A percentile compares a stretch with the other conserved stretches of the same genome.
phyloP scores from a whole-genome alignment of 257 asterid genomes.

The Scutellaria barbata region DNA sequence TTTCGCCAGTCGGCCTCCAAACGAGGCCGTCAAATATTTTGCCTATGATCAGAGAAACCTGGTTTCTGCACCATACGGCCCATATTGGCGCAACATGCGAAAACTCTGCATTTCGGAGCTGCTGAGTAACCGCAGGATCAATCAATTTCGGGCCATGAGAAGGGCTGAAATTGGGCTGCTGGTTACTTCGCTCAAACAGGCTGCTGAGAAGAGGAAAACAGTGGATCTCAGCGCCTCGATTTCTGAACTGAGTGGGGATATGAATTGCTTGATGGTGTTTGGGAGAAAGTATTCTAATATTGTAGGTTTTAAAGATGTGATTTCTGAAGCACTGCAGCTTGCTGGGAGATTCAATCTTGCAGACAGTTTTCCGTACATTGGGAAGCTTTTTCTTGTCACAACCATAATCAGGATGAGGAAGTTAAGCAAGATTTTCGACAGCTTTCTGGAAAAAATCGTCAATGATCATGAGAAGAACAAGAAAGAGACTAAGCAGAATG shows the following conservation, averaged over 20 bases:
- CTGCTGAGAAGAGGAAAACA: constrained; percentile 5
- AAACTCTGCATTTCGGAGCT: constrained; percentile 45
- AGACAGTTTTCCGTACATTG: constrained; percentile 46
- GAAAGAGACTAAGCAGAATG: background rate
- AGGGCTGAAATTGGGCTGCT: constrained; percentile 28
- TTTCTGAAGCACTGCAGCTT: constrained; percentile 22
- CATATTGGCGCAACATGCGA: constrained; percentile 49
- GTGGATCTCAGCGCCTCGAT: constrained; percentile 39
- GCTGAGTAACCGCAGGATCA: constrained; percentile 35
- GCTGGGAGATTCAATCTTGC: constrained; percentile 40
- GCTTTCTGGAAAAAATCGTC: constrained; percentile 47
- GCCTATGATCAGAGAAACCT: constrained; percentile 33
- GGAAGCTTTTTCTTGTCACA: constrained; percentile 48
- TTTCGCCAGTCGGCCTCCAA: constrained; percentile 43
- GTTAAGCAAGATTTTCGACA: constrained; percentile 36
- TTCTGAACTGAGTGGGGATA: constrained; percentile 30
- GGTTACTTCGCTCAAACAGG: constrained; percentile 19
- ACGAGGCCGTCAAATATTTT: constrained; percentile 2
- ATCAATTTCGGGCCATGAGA: constrained; percentile 41
- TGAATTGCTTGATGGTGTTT: constrained; percentile 43
- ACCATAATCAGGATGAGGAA: constrained; percentile 30
- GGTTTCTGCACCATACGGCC: constrained; percentile 30
- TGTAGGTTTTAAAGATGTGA: constrained; percentile 35
- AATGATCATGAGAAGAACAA: constrained; percentile 43
- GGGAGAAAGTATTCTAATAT: constrained; percentile 47